Conservation (phyloP, 1,284 basidiomycete species). For the Testicularia cyperi region DNA sequence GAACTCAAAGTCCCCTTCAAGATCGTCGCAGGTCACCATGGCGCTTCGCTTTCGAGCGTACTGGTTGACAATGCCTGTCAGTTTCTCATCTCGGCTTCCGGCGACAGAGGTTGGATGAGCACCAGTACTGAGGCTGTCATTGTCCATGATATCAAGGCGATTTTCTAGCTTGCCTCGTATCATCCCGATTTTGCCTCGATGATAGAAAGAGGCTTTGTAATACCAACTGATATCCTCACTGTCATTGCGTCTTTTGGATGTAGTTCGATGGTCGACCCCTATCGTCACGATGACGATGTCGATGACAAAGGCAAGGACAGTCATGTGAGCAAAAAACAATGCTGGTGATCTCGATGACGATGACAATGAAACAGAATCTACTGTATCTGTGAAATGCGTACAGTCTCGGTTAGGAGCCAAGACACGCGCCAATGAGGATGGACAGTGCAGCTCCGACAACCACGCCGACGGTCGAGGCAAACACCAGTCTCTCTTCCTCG, state of each 20-base stretch:
- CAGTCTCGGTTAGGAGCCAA: conserved; percentile 3
- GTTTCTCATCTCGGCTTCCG: conserved; percentile 87
- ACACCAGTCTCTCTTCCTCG: conserved; percentile 25
- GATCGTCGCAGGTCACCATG: conserved; percentile 94
- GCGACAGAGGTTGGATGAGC: conserved; percentile 83
- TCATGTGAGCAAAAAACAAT: too few species aligned
- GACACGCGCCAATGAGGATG: conserved; percentile 29
- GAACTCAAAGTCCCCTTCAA: conserved; percentile 69
- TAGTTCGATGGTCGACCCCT: too few species aligned
- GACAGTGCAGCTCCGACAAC: conserved; percentile 27
- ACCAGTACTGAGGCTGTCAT: conserved; percentile 51
- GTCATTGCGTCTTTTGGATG: too few species aligned
- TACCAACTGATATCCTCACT: too few species aligned
- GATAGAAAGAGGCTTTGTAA: too few species aligned
- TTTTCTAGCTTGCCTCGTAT: too few species aligned
- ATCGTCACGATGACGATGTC: too few species aligned
- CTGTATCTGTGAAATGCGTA: too few species aligned
- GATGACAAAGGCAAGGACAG: too few species aligned
- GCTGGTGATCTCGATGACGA: too few species aligned
- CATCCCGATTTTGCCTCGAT: too few species aligned
- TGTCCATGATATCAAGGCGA: conserved; percentile 48
- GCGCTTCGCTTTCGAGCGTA: conserved; percentile 86
- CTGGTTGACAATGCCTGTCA: conserved; percentile 79
- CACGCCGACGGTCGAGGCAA: conserved; percentile 30
- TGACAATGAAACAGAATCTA: too few species aligned